These are phyloP conservation scores for Barbarea vulgaris DNA, from an alignment of 345 rosid species.

Conservation along the genomic window DNA sequence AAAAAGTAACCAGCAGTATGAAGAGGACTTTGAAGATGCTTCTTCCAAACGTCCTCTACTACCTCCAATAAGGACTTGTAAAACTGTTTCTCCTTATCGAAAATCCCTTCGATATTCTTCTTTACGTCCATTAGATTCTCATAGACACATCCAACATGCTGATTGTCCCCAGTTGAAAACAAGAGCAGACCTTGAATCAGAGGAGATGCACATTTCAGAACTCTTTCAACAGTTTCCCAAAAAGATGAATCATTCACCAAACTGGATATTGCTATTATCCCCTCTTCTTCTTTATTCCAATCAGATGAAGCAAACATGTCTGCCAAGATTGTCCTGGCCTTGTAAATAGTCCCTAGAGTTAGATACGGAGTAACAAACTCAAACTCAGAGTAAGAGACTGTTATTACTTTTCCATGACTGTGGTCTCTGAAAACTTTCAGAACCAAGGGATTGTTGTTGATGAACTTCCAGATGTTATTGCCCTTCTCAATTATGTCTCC, in stretches of 20 bases:
- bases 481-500: slow-evolving; percentile 26
- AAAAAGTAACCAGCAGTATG: slow-evolving; percentile 71
- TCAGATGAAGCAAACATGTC: slow-evolving; percentile 48
- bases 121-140: slow-evolving; percentile 44
- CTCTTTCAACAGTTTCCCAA: slow-evolving; percentile 52
- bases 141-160: slow-evolving; percentile 54
- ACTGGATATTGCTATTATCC: slow-evolving; percentile 39
- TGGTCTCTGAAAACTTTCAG: slow-evolving; percentile 38
- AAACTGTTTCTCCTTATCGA: slow-evolving; percentile 33
- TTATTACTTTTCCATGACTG: slow-evolving; percentile 34
- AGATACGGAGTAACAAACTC: slow-evolving; percentile 46
- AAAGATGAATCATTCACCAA: slow-evolving; percentile 47
- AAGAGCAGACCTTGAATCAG: slow-evolving; percentile 43
- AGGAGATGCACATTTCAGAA: slow-evolving; percentile 49
- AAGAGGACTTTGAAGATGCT: slow-evolving; percentile 54
- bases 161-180: slow-evolving; percentile 40
- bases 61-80: slow-evolving; percentile 54
- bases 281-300: slow-evolving; percentile 46
- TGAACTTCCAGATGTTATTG: slow-evolving; percentile 33
- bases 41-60: slow-evolving; percentile 64
- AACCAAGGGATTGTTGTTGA: slow-evolving; percentile 38
- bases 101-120: slow-evolving; percentile 46
- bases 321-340: slow-evolving; percentile 42
- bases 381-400: slow-evolving; percentile 42
- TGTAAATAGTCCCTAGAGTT: slow-evolving; percentile 49